These are phyloP conservation scores for Erigeron philadelphicus DNA, from an alignment of 140 eudicot species.

Conservation along the genomic window DNA sequence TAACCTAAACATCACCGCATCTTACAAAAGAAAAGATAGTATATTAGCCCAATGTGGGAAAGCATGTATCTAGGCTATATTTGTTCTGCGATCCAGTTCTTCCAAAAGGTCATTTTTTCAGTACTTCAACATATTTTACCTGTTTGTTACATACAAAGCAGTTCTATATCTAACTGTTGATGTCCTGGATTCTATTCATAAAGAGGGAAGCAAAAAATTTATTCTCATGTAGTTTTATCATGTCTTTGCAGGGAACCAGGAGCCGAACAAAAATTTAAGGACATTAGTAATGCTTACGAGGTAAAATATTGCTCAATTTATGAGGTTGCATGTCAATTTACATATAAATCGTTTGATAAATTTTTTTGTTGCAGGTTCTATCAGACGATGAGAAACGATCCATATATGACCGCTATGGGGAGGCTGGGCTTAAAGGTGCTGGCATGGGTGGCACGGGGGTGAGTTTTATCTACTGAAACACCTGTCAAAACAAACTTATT, in stretches of 20 bases:
- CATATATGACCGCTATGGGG: conserved; percentile 86
- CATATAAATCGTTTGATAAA: not conserved
- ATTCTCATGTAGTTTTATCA: conserved; percentile 4
- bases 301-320: conserved; percentile 28
- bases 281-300: conserved; percentile 94
- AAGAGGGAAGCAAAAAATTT: not conserved
- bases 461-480: conserved; percentile 29
- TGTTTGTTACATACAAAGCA: not conserved
- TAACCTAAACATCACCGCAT: no score
- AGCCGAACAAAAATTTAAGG: conserved; percentile 88
- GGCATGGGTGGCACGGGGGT: conserved; percentile 86
- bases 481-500: not conserved
- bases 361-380: conserved; percentile 57
- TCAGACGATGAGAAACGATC: conserved; percentile 96
- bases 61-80: not conserved
- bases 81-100: not conserved
- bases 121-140: not conserved
- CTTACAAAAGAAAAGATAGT: not conserved
- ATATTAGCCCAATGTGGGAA: not conserved
- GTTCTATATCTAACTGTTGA: not conserved
- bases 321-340: not conserved
- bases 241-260: conserved; percentile 68
- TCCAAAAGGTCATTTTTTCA: not conserved
- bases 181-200: not conserved
- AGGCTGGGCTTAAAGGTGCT: conserved; percentile 92